Base-by-base conservation (phyloP, 2,329 filamentous ascomycete genomes). In the Monosporascus sp. region DNA sequence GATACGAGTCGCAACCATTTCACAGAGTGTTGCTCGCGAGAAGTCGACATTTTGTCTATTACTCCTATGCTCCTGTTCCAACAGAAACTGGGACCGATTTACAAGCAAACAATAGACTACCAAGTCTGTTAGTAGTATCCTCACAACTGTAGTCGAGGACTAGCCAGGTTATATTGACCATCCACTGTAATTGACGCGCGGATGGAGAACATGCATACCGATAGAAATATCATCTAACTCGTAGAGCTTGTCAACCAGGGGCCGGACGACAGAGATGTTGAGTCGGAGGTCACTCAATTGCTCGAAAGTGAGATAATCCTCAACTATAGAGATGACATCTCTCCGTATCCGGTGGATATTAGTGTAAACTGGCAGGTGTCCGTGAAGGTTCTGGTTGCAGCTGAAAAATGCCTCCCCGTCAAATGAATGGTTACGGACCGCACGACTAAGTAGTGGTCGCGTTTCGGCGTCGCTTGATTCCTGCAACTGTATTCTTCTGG, bases 1-100 rank as follows among this genome's bases (percentile, higher is more conserved):
- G 46, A 95, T 86, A 55, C 89, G 85, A 53, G 84, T 87, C 8
- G 90, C 90, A 27, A 94, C 83, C 39, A 94, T 75, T 70, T 94
- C 90, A 68, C 90, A 94, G 7, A 94, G 76, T 48, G 84, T 84
- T 37, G 89, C 89, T 51, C 89, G 80, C 6, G 89, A 90, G 56
- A 84, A 84, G 66, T 90, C 87, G 56, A 94, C 89, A 55, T 90
- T 93, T 67, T 92, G 88, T 55, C 89, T 84, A 64, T 90, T 89
- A 62, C 82, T 82, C 63, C 89, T 80, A 62, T 87, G 85, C 11
- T 83, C 78, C 67, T 94, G 89, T 67, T 94, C 88, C 52, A 87
- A 80, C 24, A 92, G 75, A 63, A 94, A 94, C 64, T 91, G 87
- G 37, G 84, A 83, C 15, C 89, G 81, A 63, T 95, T 94, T 59